Base-by-base conservation (phyloP, 78 protist genomes). In the Diacronema lutheri region DNA sequence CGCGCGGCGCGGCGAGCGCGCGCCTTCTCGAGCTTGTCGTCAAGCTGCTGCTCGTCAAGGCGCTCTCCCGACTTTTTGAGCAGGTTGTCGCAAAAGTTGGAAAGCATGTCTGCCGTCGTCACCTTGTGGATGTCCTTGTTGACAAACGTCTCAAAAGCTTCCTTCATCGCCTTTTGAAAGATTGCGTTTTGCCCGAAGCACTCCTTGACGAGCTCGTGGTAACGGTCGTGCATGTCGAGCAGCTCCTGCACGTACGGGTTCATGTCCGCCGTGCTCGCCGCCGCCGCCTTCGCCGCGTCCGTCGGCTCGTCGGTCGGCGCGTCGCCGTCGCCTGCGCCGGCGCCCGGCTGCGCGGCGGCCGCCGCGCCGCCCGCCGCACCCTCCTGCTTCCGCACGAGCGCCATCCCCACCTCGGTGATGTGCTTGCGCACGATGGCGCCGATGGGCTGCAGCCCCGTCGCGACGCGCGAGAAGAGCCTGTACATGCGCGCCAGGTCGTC, bases 131-230 rank as follows among this genome's bases (percentile, higher is more conserved):
- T 73, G 61, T 84, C 88, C 46, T 84, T 84, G 73, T 84, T 84
- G n/a, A 84, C 88, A 12, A 84, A 84, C 19, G 73, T 82, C 38
- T 84, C 88, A 46, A 84, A 84, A 12, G 88, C 88, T 74, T 84
- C 73, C 66, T 50, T 41, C 66, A 60, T 60, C 40, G 71, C 88
- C 74, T 84, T 84, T 37, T 84, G 88, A 62, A 84, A 84, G 64
- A 84, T 72, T 20, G 60, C 38, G 73, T 84, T 77, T 16, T 64
- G 58, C 71, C 46, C 69, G 58, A 84, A 84, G 58, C 82, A 65
- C 7, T 82, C 88, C 44, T 84, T 44, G 41, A 84, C 88, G 3
- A 84, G 74, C 10, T 64, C 74, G 13, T 65, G 46, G 82, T 84
- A 84, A 73, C 60, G 35, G 50, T 84, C 83, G 69, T 83, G 87